A percentile compares a stretch with the other conserved stretches of the same genome.
These are phyloP conservation scores for Waltergamsia citrina DNA, from an alignment of 2,329 filamentous ascomycete genomes.

Conservation along the genomic window DNA sequence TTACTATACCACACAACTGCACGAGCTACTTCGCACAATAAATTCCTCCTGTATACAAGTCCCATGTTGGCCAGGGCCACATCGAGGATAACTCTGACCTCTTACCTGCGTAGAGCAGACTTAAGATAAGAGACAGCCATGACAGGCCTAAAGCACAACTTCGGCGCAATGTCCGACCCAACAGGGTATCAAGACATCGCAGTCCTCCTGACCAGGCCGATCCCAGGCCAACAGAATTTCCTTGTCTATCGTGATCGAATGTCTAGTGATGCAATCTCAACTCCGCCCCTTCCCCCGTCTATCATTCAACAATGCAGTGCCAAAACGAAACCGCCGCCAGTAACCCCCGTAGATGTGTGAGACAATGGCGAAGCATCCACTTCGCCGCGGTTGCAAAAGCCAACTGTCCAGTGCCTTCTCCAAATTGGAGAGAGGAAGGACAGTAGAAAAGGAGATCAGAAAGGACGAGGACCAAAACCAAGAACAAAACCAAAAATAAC, in stretches of 20 bases:
- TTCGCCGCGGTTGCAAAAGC: constrained; percentile 2
- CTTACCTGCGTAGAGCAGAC: too few relatives aligned
- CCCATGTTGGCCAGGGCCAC: too few relatives aligned
- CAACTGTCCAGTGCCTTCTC: constrained; percentile 2
- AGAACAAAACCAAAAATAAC: constrained; percentile 7
- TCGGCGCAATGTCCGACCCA: background rate
- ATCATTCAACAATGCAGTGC: constrained; percentile 11
- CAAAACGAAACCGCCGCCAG: constrained; percentile 7
- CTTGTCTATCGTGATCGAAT: constrained; percentile 15
- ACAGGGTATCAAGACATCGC: background rate
- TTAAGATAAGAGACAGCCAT: too few relatives aligned
- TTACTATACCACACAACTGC: background rate
- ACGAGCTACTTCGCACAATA: background rate
- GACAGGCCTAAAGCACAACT: background rate
- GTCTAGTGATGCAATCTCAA: constrained; percentile 18
- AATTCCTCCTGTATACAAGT: background rate
- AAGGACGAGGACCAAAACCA: constrained; percentile 17
- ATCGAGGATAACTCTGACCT: too few relatives aligned
- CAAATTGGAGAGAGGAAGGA: constrained; percentile 9
- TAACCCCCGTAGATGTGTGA: constrained; percentile 3
- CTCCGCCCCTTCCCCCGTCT: constrained; percentile 16
- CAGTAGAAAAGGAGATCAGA: constrained; percentile 10
- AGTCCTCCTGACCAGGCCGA: background rate
- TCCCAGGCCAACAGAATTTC: constrained; percentile 1
- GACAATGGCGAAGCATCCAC: constrained; percentile 1